Conservation (phyloP, 129 eudicot genomes). For the Scalesia atractyloides region DNA sequence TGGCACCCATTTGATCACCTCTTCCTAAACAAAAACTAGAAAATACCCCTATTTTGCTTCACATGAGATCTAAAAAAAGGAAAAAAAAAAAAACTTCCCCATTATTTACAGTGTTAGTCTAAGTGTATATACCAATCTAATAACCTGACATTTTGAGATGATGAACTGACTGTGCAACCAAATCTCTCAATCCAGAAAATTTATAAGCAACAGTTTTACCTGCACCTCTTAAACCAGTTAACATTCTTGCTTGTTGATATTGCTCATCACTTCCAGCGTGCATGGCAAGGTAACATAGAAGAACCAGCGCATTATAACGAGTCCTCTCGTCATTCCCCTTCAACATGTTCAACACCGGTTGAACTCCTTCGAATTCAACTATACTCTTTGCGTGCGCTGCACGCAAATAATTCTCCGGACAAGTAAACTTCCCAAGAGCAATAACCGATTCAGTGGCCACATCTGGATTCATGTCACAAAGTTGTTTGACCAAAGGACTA, state of each 20-base stretch:
- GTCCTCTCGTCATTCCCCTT: slow-evolving; percentile 47
- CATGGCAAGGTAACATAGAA: slow-evolving; percentile 57
- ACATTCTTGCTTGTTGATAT: slow-evolving; percentile 42
- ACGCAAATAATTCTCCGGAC: slow-evolving; percentile 54
- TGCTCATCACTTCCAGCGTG: slow-evolving; percentile 41
- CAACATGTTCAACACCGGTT: slow-evolving; percentile 45
- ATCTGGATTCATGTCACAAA: slow-evolving; percentile 40
- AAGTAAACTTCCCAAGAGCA: slow-evolving; percentile 56
- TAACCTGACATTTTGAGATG: no score
- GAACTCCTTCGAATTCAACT: slow-evolving; percentile 48
- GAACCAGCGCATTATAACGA: slow-evolving; percentile 42
- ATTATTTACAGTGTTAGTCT: not conserved
- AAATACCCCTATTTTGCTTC: no score
- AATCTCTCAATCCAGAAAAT: slow-evolving; percentile 44
- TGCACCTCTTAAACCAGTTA: slow-evolving; percentile 55
- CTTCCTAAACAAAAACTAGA: no score
- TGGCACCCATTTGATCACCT: no score
- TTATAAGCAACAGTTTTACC: slow-evolving; percentile 34
- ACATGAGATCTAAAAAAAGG: no score
- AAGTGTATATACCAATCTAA: not conserved
- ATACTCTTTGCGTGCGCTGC: slow-evolving; percentile 55
- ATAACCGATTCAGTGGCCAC: slow-evolving; percentile 61
- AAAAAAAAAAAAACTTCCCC: not conserved
- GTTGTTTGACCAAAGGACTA: slow-evolving; percentile 48
- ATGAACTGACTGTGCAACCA: slow-evolving; percentile 41